phyloP scores from a whole-genome alignment of 169 alveolate genomes.

The Plasmodium knowlesi region DNA sequence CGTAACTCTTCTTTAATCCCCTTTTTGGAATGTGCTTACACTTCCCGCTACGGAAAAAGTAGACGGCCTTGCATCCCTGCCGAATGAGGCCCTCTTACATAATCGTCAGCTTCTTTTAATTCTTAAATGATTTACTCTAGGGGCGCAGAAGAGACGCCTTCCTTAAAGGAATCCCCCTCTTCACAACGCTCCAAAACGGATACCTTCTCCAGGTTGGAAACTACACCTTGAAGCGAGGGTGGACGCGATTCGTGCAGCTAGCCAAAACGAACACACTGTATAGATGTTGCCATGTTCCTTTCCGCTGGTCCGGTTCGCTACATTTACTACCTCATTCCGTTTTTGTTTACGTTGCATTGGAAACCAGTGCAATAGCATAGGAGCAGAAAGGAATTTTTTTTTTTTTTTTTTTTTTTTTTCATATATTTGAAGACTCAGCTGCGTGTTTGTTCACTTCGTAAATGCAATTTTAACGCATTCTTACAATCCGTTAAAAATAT shows the following conservation, averaged over 20 bases:
- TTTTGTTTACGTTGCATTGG: not conserved
- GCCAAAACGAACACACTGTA: not conserved
- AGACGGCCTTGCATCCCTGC: not conserved
- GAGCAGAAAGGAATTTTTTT: not conserved
- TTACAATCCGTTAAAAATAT: not conserved
- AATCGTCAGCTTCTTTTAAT: not conserved
- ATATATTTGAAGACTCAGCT: not conserved
- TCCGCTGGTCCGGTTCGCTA: not conserved
- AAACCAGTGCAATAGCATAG: not conserved
- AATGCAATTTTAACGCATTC: not conserved
- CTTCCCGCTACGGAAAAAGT: not conserved
- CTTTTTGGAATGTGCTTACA: not conserved
- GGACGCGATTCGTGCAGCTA: not conserved
- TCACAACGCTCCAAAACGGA: not conserved
- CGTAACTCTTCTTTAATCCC: not conserved
- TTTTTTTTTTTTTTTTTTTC: not conserved
- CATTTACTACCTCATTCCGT: not conserved
- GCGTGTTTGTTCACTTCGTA: not conserved
- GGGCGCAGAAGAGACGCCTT: not conserved
- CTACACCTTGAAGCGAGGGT: not conserved
- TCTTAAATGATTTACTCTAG: not conserved
- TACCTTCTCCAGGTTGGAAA: not conserved
- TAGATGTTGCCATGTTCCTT: not conserved
- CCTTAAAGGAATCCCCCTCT: not conserved
- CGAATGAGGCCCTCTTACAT: not conserved